Evolutionary conservation across 352 stramenopile genomes (phyloP).

Genomic region (Elongisporangium anandrum): DNA sequence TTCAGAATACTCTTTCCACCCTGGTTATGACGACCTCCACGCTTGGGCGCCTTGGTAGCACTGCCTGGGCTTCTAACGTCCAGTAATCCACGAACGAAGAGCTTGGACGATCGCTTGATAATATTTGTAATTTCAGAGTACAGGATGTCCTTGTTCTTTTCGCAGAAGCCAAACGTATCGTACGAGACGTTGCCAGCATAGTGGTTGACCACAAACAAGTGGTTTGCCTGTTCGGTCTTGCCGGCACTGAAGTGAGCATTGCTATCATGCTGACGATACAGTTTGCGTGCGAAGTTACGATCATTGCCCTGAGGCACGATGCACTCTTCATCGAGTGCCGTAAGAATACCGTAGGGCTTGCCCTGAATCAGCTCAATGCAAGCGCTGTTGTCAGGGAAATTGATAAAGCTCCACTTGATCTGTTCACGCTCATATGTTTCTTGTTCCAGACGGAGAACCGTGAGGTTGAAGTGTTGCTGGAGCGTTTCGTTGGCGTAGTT

Average conservation of each 20-base stretch:
- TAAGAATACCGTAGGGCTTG: conserved; percentile 82
- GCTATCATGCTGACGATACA: conserved; percentile 64
- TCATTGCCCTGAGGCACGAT: conserved; percentile 87
- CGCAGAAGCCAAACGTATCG: conserved; percentile 91
- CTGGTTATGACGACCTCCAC: not conserved
- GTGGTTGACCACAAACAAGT: conserved; percentile 85
- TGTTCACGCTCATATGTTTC: conserved; percentile 85
- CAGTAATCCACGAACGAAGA: conserved; percentile 64
- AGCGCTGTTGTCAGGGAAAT: conserved; percentile 87
- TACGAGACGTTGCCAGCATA: conserved; percentile 95
- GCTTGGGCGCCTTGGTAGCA: conserved; percentile 13
- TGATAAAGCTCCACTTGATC: conserved; percentile 89
- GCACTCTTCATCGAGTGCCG: conserved; percentile 87
- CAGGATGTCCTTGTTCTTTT: conserved; percentile 95
- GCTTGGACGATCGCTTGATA: conserved; percentile 62
- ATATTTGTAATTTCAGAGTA: conserved; percentile 81
- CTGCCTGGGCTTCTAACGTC: conserved; percentile 13
- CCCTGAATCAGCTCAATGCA: conserved; percentile 89
- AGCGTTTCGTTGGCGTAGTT: conserved; percentile 94
- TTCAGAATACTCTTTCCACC: conserved; percentile 19
- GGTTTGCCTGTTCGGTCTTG: conserved; percentile 77
- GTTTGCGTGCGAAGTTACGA: conserved; percentile 82
- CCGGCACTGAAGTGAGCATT: conserved; percentile 70
- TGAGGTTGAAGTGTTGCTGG: conserved; percentile 91
- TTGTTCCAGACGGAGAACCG: conserved; percentile 84